These are phyloP conservation scores for Aplosporella prunicola DNA, from an alignment of 2,329 filamentous ascomycete species.

Conservation along the genomic window DNA sequence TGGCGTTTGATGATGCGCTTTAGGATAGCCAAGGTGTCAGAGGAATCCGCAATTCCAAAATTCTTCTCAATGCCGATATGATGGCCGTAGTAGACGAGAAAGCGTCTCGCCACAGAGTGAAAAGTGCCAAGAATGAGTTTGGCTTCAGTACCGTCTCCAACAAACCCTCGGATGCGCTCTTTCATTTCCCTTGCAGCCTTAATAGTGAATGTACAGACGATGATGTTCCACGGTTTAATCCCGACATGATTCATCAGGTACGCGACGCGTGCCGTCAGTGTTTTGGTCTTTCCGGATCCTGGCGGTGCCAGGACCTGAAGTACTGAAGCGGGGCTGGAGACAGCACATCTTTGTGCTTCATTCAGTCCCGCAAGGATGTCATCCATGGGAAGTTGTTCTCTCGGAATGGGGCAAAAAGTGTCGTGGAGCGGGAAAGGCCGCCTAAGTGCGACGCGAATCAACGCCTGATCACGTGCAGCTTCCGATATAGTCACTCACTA, in stretches of 20 bases:
- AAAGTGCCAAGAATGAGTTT: constrained; percentile 86
- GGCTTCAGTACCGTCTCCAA: constrained; percentile 67
- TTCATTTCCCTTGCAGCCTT: constrained; percentile 94
- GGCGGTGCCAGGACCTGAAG: constrained; percentile 55
- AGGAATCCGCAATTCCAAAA: constrained; percentile 83
- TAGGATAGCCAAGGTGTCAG: constrained; percentile 70
- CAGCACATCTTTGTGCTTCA: constrained; percentile 52
- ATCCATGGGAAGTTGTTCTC: constrained; percentile 40
- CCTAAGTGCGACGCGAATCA: too few relatives aligned
- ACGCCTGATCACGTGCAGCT: too few relatives aligned
- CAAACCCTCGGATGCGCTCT: constrained; percentile 66
- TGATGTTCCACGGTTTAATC: constrained; percentile 72
- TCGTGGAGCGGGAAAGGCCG: too few relatives aligned
- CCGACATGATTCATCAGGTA: constrained; percentile 68
- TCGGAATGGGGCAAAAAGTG: too few relatives aligned
- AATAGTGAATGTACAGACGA: constrained; percentile 95
- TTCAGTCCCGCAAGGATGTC: constrained; percentile 54
- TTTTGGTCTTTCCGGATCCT: constrained; percentile 85
- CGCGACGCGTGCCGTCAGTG: constrained; percentile 82
- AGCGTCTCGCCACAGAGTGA: constrained; percentile 82
- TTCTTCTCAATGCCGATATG: constrained; percentile 71
- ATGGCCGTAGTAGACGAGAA: constrained; percentile 74
- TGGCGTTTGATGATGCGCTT: constrained; percentile 73
- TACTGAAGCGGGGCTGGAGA: constrained; percentile 51
- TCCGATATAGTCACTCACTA: too few relatives aligned